A percentile compares a stretch with the other conserved stretches of the same genome.
phyloP scores from a whole-genome alignment of 2,329 filamentous ascomycete species.

The Pseudogymnoascus sp. region DNA sequence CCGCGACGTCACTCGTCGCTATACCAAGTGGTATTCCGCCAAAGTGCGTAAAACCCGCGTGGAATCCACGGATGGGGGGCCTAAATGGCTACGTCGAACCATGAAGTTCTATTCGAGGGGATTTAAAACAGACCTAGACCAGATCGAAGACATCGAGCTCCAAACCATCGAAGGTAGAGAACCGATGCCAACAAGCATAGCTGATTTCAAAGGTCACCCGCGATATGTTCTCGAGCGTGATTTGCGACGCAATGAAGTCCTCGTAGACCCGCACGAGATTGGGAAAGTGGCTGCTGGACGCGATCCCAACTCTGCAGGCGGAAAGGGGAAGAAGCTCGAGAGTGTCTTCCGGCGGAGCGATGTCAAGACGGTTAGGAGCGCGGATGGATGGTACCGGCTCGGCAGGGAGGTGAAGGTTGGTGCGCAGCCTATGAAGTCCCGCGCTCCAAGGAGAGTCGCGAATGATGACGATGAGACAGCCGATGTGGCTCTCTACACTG shows the following conservation, averaged over 20 bases:
- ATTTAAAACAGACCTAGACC: conserved; percentile 57
- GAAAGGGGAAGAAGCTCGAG: conserved; percentile 46
- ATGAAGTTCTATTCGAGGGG: conserved; percentile 40
- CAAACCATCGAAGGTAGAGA: conserved; percentile 63
- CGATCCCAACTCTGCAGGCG: conserved; percentile 34
- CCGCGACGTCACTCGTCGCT: conserved; percentile 79
- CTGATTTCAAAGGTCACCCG: conserved; percentile 82
- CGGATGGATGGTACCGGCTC: conserved; percentile 84
- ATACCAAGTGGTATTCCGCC: conserved; percentile 79
- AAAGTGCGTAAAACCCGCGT: conserved; percentile 80
- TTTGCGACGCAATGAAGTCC: conserved; percentile 72
- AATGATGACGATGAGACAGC: conserved; percentile 35
- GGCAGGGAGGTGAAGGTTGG: conserved; percentile 70
- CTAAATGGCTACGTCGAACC: conserved; percentile 45
- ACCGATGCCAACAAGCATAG: conserved; percentile 75
- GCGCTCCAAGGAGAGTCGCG: conserved; percentile 39
- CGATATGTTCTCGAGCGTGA: conserved; percentile 79
- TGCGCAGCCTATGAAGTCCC: conserved; percentile 74
- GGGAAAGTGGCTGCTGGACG: conserved; percentile 69
- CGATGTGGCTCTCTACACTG: conserved; percentile 49
- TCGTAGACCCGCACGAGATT: conserved; percentile 55
- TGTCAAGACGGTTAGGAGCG: conserved; percentile 68
- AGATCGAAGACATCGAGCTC: conserved; percentile 75
- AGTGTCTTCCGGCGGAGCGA: conserved; percentile 75
- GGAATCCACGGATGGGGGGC: conserved; percentile 48